phyloP scores from a whole-genome alignment of 140 eudicot species.

The Stevia rebaudiana region DNA sequence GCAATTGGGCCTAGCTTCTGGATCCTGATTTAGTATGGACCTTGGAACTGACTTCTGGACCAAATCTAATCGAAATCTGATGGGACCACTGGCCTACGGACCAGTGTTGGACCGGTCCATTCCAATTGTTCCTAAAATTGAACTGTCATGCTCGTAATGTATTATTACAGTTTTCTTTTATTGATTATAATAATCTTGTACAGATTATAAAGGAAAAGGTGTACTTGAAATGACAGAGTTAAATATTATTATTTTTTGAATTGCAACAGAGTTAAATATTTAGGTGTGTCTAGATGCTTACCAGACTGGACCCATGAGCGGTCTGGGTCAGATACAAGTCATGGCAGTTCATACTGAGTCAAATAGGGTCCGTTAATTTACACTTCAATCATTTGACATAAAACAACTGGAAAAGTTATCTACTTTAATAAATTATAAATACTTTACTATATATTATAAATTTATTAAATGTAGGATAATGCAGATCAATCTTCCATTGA shows the following conservation, averaged over 20 bases:
- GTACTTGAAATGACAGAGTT: not conserved
- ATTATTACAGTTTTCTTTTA: not conserved
- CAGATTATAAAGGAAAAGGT: not conserved
- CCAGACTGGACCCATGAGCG: not conserved
- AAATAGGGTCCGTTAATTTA: conserved; percentile 6
- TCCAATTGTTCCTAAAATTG: not conserved
- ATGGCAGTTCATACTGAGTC: not conserved
- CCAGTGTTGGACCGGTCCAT: not conserved
- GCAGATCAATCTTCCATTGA: no score
- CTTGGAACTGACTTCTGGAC: not conserved
- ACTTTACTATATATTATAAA: no score
- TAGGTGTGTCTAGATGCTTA: not conserved
- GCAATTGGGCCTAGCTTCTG: conserved; percentile 2
- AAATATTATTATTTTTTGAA: not conserved
- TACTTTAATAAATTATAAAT: no score
- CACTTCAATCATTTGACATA: not conserved
- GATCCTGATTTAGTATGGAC: not conserved
- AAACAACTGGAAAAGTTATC: not conserved
- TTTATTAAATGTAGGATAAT: no score
- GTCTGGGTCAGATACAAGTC: conserved; percentile 22
- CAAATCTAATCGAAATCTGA: not conserved
- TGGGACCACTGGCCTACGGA: conserved; percentile 1
- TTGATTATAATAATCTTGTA: not conserved
- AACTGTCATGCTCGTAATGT: no score
- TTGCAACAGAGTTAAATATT: not conserved